These are phyloP conservation scores for Myxozyma kluyveri DNA, from an alignment of 805 yeast genomes.

Conservation along the genomic window DNA sequence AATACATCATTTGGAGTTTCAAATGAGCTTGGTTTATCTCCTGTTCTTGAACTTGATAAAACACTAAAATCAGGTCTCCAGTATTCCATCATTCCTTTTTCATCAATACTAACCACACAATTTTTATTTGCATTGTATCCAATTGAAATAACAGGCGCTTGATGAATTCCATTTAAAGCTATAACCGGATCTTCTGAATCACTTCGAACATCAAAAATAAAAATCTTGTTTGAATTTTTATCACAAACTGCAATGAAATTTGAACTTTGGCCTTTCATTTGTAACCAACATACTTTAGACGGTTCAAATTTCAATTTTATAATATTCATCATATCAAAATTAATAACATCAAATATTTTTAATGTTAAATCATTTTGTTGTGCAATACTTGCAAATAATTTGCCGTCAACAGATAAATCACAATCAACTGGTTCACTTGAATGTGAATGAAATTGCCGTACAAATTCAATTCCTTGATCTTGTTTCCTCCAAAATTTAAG, in stretches of 20 bases:
- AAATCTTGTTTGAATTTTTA: slow-evolving; percentile 21
- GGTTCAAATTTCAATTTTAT: slow-evolving; percentile 37
- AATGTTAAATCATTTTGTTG: slow-evolving; percentile 23
- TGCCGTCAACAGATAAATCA: slow-evolving; percentile 31
- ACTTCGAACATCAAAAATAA: slow-evolving; percentile 32
- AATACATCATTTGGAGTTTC: slow-evolving; percentile 35
- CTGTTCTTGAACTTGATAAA: neutral
- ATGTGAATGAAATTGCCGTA: slow-evolving; percentile 37
- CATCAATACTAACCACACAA: slow-evolving; percentile 37
- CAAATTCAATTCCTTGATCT: slow-evolving; percentile 35
- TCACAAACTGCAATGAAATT: slow-evolving; percentile 29
- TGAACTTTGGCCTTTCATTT: slow-evolving; percentile 24
- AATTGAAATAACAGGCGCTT: slow-evolving; percentile 31
- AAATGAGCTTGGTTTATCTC: slow-evolving; percentile 10
- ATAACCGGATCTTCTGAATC: slow-evolving; percentile 25
- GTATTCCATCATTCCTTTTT: slow-evolving; percentile 41
- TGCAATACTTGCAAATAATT: slow-evolving; percentile 34
- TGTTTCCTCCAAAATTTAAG: slow-evolving; percentile 39
- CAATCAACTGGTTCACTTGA: slow-evolving; percentile 23
- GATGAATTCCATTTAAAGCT: slow-evolving; percentile 31
- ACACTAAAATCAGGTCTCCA: slow-evolving; percentile 34
- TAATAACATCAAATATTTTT: slow-evolving; percentile 40
- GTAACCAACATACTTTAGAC: slow-evolving; percentile 33
- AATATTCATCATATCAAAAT: slow-evolving; percentile 42
- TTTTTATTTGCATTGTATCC: slow-evolving; percentile 32